Evolutionary conservation across 2,329 filamentous ascomycete genomes (phyloP).

Genomic region (Aureobasidium sp.): DNA sequence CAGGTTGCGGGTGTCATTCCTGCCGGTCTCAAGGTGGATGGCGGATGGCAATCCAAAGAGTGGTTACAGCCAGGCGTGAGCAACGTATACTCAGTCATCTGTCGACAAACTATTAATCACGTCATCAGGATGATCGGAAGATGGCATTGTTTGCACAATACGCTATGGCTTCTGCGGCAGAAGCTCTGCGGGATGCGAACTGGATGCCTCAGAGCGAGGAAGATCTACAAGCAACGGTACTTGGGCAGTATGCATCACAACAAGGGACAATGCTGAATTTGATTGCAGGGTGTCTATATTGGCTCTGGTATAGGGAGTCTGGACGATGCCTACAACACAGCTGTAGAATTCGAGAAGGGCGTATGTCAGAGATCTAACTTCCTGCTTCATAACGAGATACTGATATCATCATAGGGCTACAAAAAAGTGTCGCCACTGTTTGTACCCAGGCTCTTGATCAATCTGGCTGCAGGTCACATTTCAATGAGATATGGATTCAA

Average conservation of each 20-base stretch:
- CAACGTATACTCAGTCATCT: slow-evolving; percentile 24
- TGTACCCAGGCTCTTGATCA: slow-evolving; percentile 87
- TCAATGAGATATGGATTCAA: slow-evolving; percentile 85
- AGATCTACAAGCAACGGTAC: slow-evolving; percentile 63
- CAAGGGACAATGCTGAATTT: background rate
- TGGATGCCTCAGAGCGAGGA: slow-evolving; percentile 59
- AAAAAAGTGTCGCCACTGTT: slow-evolving; percentile 90
- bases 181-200: slow-evolving; percentile 75
- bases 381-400: background rate
- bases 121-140: slow-evolving; percentile 56
- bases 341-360: slow-evolving; percentile 64
- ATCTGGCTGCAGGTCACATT: slow-evolving; percentile 88
- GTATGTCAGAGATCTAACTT: slow-evolving; percentile 43
- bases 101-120: slow-evolving; percentile 28
- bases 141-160: slow-evolving; percentile 93
- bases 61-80: slow-evolving; percentile 35
- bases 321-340: slow-evolving; percentile 81
- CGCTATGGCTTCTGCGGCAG: slow-evolving; percentile 75
- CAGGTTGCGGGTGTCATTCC: slow-evolving; percentile 81
- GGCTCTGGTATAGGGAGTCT: slow-evolving; percentile 95
- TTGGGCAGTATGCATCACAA: slow-evolving; percentile 17
- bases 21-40: slow-evolving; percentile 37
- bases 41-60: slow-evolving; percentile 41
- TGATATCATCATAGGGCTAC: slow-evolving; percentile 58
- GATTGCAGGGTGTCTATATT: slow-evolving; percentile 67